Conservation (phyloP, 306 rosid genomes). For the Phaseolus lunatus region DNA sequence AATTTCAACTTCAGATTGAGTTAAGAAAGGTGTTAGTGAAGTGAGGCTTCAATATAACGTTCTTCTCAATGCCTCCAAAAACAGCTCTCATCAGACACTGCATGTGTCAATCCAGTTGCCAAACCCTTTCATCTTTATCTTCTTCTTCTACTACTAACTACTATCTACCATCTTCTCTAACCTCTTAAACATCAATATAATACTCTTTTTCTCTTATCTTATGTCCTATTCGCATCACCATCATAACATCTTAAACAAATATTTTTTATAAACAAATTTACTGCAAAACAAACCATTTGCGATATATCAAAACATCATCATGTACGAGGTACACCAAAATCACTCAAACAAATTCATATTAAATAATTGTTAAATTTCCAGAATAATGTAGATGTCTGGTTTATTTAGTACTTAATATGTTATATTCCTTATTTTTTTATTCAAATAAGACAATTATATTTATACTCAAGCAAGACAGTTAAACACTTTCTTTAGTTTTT, state of each 20-base stretch:
- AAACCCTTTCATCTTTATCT: conserved; percentile 50
- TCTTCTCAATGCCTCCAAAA: conserved; percentile 74
- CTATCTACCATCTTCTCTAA: neutral
- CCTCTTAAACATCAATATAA: neutral
- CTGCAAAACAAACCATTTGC: neutral
- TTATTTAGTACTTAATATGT: neutral
- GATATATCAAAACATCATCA: neutral
- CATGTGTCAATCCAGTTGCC: conserved; percentile 79
- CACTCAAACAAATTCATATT: neutral
- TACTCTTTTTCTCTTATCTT: neutral
- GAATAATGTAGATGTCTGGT: neutral
- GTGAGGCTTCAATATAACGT: too few species aligned
- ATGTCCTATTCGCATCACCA: neutral
- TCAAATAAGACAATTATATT: neutral
- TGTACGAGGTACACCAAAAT: neutral
- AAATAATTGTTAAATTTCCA: neutral
- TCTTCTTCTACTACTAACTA: neutral
- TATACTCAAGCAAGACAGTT: neutral
- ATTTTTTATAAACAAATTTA: too few species aligned
- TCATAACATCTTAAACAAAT: too few species aligned
- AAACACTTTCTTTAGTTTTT: neutral
- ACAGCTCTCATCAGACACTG: conserved; percentile 75
- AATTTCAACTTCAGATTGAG: too few species aligned
- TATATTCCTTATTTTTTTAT: neutral
- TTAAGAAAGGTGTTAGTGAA: too few species aligned